A percentile compares a stretch with the other conserved stretches of the same genome.
phyloP scores from a whole-genome alignment of 2,329 filamentous ascomycete species.

The Diaporthe capsici region DNA sequence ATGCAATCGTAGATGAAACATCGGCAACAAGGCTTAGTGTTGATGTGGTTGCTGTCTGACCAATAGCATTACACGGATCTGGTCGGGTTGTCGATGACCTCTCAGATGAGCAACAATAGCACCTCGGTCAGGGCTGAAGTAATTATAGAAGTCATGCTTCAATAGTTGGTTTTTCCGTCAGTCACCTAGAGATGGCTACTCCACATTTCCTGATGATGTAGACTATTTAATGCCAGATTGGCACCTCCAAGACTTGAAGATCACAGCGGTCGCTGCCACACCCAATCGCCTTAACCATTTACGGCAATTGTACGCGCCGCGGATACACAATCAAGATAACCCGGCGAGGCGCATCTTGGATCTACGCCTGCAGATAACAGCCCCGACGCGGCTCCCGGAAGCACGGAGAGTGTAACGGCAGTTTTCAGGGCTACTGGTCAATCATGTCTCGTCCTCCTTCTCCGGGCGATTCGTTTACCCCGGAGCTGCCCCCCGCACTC shows the following conservation, averaged over 20 bases:
- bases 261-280: neutral
- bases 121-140: neutral
- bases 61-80: constrained; percentile 17
- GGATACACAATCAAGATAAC: constrained; percentile 6
- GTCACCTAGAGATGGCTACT: neutral
- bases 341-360: neutral
- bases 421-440: neutral
- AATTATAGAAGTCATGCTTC: neutral
- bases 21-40: no score
- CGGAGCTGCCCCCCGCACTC: neutral
- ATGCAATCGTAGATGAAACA: neutral
- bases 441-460: neutral
- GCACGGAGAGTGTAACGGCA: neutral
- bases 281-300: neutral
- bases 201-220: no score
- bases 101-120: neutral
- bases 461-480: neutral
- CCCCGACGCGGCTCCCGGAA: neutral
- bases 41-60: neutral
- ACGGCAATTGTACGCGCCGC: constrained; percentile 2
- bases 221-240: neutral
- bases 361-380: neutral
- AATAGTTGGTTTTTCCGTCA: neutral
- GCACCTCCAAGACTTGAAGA: neutral
- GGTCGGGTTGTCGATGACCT: no score